Conservation (phyloP, 805 yeast genomes). For the Kuraishia floccosa region DNA sequence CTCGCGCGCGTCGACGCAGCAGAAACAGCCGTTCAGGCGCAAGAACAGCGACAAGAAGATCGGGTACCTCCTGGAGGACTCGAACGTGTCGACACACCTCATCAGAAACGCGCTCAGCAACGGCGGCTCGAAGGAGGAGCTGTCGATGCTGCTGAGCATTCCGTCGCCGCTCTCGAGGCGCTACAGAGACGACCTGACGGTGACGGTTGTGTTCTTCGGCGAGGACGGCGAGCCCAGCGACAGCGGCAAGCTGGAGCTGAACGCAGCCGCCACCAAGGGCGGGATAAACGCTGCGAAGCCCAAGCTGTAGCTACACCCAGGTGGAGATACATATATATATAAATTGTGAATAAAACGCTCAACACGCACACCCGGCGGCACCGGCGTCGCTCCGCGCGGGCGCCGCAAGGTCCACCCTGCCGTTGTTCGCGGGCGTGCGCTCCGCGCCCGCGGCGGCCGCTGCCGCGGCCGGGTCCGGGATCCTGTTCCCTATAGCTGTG, state of each 20-base stretch:
- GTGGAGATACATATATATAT: no score
- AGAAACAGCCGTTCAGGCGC: constrained; percentile 69
- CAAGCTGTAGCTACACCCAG: no score
- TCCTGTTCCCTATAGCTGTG: constrained; percentile 77
- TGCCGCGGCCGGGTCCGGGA: constrained; percentile 35
- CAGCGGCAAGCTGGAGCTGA: constrained; percentile 41
- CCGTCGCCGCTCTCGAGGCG: constrained; percentile 88
- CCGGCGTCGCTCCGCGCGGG: constrained; percentile 13
- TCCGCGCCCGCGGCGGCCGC: constrained; percentile 8
- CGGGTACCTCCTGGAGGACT: constrained; percentile 62
- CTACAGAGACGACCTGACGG: constrained; percentile 93
- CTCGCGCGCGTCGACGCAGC: constrained; percentile 39
- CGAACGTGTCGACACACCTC: constrained; percentile 84
- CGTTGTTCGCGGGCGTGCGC: constrained; percentile 6
- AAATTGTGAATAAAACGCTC: constrained; percentile 4
- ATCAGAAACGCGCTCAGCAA: constrained; percentile 83
- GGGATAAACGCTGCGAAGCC: constrained; percentile 35
- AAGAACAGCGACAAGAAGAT: constrained; percentile 14
- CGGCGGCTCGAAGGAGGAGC: constrained; percentile 83
- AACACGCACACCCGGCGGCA: constrained; percentile 21
- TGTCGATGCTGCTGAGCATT: constrained; percentile 77
- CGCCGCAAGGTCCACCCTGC: constrained; percentile 25
- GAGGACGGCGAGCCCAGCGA: constrained; percentile 31
- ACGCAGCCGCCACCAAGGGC: constrained; percentile 45
- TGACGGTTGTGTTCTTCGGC: constrained; percentile 91